Evolutionary conservation across 495 filamentous ascomycete species (phyloP), one percentile per base, ranked within the genome.

Genomic region (Podospora comata): DNA sequence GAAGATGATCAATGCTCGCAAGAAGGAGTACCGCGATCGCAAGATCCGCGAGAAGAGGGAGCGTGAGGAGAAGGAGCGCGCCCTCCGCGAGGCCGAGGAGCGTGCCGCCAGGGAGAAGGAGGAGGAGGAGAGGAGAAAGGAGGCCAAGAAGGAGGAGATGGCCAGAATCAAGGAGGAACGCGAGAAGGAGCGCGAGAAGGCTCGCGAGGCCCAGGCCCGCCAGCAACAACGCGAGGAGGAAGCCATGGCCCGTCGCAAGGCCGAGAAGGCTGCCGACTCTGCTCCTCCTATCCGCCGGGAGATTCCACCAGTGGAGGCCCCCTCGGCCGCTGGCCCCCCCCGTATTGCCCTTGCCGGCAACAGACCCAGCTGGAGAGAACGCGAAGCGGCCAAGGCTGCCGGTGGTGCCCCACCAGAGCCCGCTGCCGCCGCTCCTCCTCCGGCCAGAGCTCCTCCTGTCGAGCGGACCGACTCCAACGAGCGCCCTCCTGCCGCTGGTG

Each of bases 81-180:
- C 80, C 62, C 83, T 83, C 58, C 83, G 84, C 65, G 96, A 99
- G 77, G 93, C 95, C 71, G 91, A 96, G 75, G 95, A 97, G 82
- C 88, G 89, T 67, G 84, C 85, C 65, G 84, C 82, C 11, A 84
- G 81, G 69, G 94, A 97, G 76, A 94, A 91, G 76, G 89, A 96
- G 75, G 94, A 97, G 79, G 91, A 88, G 78, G 82, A 80, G 60
- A 85, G 83, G 66, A 85, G 84, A 20, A 92, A 93, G 66, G 93
- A 94, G 76, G 92, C 83, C 65, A 77, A 81, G 60, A 83, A 82
- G 62, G 80, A 80, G 57, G 84, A 84, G 68, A 72, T 93, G 77
- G 85, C 85, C 70, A 90, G 91, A 74, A 83, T 90, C 76, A 96
- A 94, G 84, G 87, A 87, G 60, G 88, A 89, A 82, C 87, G 89